These are phyloP conservation scores for Termitomyces sp. DNA, from an alignment of 768 basidiomycete genomes.

Conservation along the genomic window DNA sequence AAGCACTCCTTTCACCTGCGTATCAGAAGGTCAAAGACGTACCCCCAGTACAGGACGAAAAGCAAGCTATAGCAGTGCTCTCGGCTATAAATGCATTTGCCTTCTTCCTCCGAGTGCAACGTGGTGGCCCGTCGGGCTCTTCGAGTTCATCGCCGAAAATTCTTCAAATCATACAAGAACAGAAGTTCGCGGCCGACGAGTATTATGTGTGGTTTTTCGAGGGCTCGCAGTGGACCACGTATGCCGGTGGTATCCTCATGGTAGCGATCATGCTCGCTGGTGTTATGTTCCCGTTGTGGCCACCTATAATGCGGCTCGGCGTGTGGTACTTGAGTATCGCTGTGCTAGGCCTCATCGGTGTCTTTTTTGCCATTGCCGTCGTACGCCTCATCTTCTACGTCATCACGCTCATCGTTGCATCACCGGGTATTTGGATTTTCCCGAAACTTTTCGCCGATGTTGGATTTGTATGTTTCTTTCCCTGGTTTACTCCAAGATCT, in stretches of 20 bases:
- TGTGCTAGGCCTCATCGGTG: constrained; percentile 80
- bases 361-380: constrained; percentile 89
- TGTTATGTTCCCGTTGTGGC: constrained; percentile 99
- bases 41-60: constrained; percentile 66
- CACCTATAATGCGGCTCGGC: constrained; percentile 83
- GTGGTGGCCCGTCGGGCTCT: constrained; percentile 58
- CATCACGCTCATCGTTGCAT: constrained; percentile 78
- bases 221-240: constrained; percentile 89
- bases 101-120: constrained; percentile 91
- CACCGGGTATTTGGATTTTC: constrained; percentile 98
- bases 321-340: constrained; percentile 93
- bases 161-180: constrained; percentile 76
- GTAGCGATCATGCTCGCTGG: constrained; percentile 91
- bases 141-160: constrained; percentile 72
- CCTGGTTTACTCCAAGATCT: background rate
- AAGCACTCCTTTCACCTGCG: constrained; percentile 88
- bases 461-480: constrained; percentile 75
- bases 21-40: constrained; percentile 83
- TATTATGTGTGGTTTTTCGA: constrained; percentile 99
- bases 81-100: constrained; percentile 71
- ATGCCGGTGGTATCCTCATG: constrained; percentile 87
- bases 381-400: constrained; percentile 91
- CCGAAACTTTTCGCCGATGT: constrained; percentile 97
- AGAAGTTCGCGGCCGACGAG: constrained; percentile 68
- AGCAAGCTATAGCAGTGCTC: constrained; percentile 67